These are phyloP conservation scores for Boechera stricta DNA, from an alignment of 345 rosid genomes.

Conservation along the genomic window DNA sequence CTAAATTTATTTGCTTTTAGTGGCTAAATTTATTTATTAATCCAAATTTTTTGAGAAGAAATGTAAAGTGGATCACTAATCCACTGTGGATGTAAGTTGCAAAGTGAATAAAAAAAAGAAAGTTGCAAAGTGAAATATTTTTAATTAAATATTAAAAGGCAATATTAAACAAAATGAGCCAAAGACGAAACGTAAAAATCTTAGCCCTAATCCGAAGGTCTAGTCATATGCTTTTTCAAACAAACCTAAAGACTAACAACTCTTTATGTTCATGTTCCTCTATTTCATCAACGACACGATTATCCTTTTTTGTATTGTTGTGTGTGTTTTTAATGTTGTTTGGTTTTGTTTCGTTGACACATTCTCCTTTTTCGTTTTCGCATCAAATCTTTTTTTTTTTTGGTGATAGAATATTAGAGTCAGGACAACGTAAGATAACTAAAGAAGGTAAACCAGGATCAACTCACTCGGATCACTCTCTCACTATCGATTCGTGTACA, in stretches of 20 bases:
- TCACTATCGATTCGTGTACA: no score
- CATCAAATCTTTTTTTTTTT: background rate
- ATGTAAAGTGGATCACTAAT: background rate
- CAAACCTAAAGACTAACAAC: slow-evolving; percentile 36
- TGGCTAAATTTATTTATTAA: background rate
- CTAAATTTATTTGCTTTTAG: background rate
- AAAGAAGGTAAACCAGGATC: background rate
- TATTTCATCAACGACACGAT: background rate
- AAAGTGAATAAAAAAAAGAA: background rate
- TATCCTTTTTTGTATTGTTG: background rate
- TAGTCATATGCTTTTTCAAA: slow-evolving; percentile 24
- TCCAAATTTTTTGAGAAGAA: background rate
- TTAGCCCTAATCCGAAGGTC: slow-evolving; percentile 10
- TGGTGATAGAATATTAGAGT: background rate
- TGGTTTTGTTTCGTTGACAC: background rate
- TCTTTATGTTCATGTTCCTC: slow-evolving; percentile 7
- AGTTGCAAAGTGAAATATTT: background rate
- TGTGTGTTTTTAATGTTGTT: background rate
- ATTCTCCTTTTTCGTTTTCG: background rate
- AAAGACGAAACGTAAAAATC: slow-evolving; percentile 11
- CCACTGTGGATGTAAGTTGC: background rate
- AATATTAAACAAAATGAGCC: slow-evolving; percentile 4
- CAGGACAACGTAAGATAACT: background rate
- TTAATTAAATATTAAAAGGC: background rate
- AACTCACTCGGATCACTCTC: background rate